Base-by-base conservation (phyloP, 2,329 filamentous ascomycete species). In the Aaosphaeria arxii region DNA sequence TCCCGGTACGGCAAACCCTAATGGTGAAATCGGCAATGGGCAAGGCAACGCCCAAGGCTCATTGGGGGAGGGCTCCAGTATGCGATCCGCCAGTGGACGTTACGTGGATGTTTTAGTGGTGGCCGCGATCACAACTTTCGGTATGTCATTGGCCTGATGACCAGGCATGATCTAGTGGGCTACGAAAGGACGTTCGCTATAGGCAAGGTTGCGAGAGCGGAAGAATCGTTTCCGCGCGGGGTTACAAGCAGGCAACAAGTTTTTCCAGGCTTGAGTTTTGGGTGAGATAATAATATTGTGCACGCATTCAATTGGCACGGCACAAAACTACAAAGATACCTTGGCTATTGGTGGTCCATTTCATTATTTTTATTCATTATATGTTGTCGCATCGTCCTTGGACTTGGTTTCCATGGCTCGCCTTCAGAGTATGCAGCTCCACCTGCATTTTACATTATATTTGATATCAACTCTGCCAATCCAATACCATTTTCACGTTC, bases 1-100 rank as follows among this genome's bases (percentile, higher is more conserved):
- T 5, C 53, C 55, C 4, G 62, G 62, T 5, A 46, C 24, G 4
- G 42, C n/a, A 6, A 50, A 54, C 30, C 28, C 44, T 13, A 52
- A 49, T 42, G 46, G 44, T 6, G 47, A 46, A 24, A 44, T 35
- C 4, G 48, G 50, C 3, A 45, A 46, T n/a, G 46, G 49, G 6
- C 7, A 43, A 51, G 42, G 52, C 5, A 41, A 30, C 13, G 11
- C 6, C 13, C n/a, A 7, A 44, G 42, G 42, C 30, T 35, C 41
- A 32, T 24, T 43, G 30, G 41, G 41, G 2, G 7, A 30, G 41
- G 11, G 24, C 28, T 31, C 29, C 6, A 9, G 41, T 7, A 32
- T 32, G 17, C 7, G 41, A 43, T 11, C 7, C 6, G 11, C 30
- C 28, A 30, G 24, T 11, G 24, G 11, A 17, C 41, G 11, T 9